Evolutionary conservation across 2,329 filamentous ascomycete genomes (phyloP), one percentile per base, ranked within the genome.

Genomic region (Monosporascus ibericus): DNA sequence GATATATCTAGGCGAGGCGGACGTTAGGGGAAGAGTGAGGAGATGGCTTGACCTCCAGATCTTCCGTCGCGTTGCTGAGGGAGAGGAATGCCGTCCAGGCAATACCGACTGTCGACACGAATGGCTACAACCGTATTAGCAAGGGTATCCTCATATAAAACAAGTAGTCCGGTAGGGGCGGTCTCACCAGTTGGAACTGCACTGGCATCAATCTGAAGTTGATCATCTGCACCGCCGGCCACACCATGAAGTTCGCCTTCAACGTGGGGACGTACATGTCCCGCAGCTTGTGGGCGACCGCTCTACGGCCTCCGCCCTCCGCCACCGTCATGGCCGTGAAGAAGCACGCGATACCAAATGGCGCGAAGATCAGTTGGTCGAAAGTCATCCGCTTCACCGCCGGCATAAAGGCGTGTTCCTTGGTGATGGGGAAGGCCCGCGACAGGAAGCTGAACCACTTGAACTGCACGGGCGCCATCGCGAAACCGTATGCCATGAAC

Each of bases 61-160:
- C 88, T 54, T 95, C 90, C 3, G 90, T 78, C 5, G 91, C 86
- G 72, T 97, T 97, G 56, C 87, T 89, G 49, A 99, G 80, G 3
- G 92, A 96, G 11, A 99, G 82, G 70, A 96, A 99, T 20, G 92
- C 92, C 11, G 94, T 97, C 94, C 92, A 97, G 36, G 91, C 91
- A 63, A 97, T 97, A 78, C 92, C 92, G 52, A 99, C 74, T 8
- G 90, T 95, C 17, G 92, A 96, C 8, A 96, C 92, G 67, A 99
- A 97, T 1, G 92, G 92, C 92, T 96, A 63, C 44, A 44, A 37
- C 36, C 53, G 27, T 6, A 46, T 59, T 50, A 48, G 55, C 30
- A 44, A 39, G n/a, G 36, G 14, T 20, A 24, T 60, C n/a, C 5
- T 24, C 7, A 2, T 34, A 27, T 38, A 24, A 11, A 25, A 22